Evolutionary conservation across 1,284 basidiomycete species (phyloP).

Genomic region (Sphagnurus paluster): DNA sequence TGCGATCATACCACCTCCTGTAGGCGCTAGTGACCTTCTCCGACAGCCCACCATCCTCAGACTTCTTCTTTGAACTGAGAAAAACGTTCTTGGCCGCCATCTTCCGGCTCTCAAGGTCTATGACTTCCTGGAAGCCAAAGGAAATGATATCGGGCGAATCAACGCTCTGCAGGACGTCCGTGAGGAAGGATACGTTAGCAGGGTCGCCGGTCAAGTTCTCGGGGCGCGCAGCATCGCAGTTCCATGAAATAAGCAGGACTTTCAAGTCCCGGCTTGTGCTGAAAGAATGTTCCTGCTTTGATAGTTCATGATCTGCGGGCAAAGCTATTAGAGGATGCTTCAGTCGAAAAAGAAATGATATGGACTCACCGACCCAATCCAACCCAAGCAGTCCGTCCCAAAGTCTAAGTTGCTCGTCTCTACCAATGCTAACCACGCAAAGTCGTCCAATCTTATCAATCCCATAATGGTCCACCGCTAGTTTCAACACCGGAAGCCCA

Average conservation of each 20-base stretch:
- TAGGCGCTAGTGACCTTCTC: slow-evolving; percentile 85
- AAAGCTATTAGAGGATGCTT: slow-evolving; percentile 7
- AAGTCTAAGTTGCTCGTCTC: slow-evolving; percentile 74
- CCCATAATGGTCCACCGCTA: slow-evolving; percentile 74
- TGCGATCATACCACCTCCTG: slow-evolving; percentile 83
- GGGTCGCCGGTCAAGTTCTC: slow-evolving; percentile 62
- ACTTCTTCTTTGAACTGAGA: slow-evolving; percentile 72
- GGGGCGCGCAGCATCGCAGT: slow-evolving; percentile 88
- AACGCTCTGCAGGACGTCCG: slow-evolving; percentile 68
- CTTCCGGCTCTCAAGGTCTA: slow-evolving; percentile 90
- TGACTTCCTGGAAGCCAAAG: slow-evolving; percentile 95
- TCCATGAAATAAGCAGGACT: slow-evolving; percentile 90
- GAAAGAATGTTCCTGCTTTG: slow-evolving; percentile 75
- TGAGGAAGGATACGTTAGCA: slow-evolving; percentile 74
- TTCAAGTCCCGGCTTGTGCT: slow-evolving; percentile 80
- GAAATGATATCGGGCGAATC: slow-evolving; percentile 85
- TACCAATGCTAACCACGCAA: slow-evolving; percentile 75
- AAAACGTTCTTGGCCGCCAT: slow-evolving; percentile 90
- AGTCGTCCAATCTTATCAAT: slow-evolving; percentile 66
- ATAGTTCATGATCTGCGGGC: slow-evolving; percentile 66
- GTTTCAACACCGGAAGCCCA: slow-evolving; percentile 70
- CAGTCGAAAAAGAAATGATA: not conserved
- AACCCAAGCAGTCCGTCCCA: slow-evolving; percentile 90
- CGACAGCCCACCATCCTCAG: slow-evolving; percentile 62
- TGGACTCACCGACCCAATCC: slow-evolving; percentile 81